Base-by-base conservation (phyloP, 371 early-diverging fungal species). In the Dinochytrium kinnereticum region DNA sequence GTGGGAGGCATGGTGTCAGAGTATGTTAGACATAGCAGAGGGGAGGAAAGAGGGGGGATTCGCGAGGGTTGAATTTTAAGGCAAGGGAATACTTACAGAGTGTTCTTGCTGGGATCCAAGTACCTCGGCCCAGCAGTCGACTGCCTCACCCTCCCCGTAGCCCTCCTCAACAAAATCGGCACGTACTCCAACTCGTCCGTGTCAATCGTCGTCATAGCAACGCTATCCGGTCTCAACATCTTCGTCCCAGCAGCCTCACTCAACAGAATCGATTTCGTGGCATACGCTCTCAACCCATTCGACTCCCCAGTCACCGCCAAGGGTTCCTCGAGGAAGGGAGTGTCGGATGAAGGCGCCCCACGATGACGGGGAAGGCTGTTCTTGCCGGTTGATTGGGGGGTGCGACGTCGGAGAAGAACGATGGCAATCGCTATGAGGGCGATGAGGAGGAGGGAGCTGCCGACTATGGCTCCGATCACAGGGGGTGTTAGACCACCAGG, bases 91-190 rank as follows among this genome's bases (percentile, higher is more conserved):
- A 61, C 61, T 61, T 17, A 61, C 61, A 61, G 61, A 10, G 61
- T 34, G 26, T 61, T 61, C 61, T 24, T 17, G 30, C 19, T 34
- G 15, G 61, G 61, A 37, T 61, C 61, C 61, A 61, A 61, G 36
- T 61, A 61, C 24, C 61, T 17, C 34, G 61, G 61, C 24, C 61
- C 61, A 34, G 34, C 61, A 2, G 5, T 34, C 19, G 24, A 30
- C 34, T 61, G 34, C 34, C 26, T 61, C 15, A 61, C 61, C 36
- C 61, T 31, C 37, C 61, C 61, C 7, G 61, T 61, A 33, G 61
- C 61, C 34, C 34, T 61, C 24, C 61, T 61, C 28, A 34, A 7
- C 61, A 61, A 36, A 13, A 61, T 26, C 5, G 61, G 61, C 30
- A 34, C 61, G 24, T 61, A 61, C 7, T 31, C 61, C 34, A 37